Conservation (phyloP, 2,329 filamentous ascomycete species). For the Nothomitra cinnamomea region DNA sequence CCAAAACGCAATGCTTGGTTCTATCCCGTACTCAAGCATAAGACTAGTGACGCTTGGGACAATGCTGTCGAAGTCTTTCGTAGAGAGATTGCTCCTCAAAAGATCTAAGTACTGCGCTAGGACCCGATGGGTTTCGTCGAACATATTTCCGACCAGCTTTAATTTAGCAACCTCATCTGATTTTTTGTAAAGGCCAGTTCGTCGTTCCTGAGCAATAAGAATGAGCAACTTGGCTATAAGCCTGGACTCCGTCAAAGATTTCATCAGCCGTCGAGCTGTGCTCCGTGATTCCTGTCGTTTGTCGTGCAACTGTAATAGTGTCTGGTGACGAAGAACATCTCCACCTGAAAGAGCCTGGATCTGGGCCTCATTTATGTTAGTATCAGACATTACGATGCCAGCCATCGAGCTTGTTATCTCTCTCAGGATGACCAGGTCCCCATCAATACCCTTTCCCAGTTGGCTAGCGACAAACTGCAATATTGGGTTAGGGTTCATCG, state of each 20-base stretch:
- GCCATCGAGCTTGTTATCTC: slow-evolving; percentile 88
- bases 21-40: slow-evolving; percentile 62
- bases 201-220: slow-evolving; percentile 75
- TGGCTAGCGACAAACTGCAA: slow-evolving; percentile 82
- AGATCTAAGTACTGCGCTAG: slow-evolving; percentile 81
- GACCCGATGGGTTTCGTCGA: slow-evolving; percentile 78
- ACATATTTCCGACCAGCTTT: slow-evolving; percentile 73
- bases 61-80: slow-evolving; percentile 58
- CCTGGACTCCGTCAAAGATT: slow-evolving; percentile 58
- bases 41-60: slow-evolving; percentile 61
- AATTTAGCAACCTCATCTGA: slow-evolving; percentile 61
- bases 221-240: slow-evolving; percentile 74
- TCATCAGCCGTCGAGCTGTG: slow-evolving; percentile 65
- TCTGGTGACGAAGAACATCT: slow-evolving; percentile 60
- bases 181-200: slow-evolving; percentile 65
- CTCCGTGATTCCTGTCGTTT: slow-evolving; percentile 58
- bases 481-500: slow-evolving; percentile 70
- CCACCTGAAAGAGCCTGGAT: slow-evolving; percentile 80
- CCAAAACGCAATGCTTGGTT: slow-evolving; percentile 68
- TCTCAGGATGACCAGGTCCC: slow-evolving; percentile 78
- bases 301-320: slow-evolving; percentile 64
- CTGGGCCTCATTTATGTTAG: slow-evolving; percentile 77
- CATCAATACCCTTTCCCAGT: slow-evolving; percentile 65
- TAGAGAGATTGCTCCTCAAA: slow-evolving; percentile 59
- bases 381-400: slow-evolving; percentile 62